Percentiles rank a stretch among this genome's conserved stretches.
Conservation (phyloP, 176 grass and related monocot genomes). For the bread wheat (Triticum aestivum) region IWGSC_CS_RefSeq_v2.1 NC_057799.1:105095092-105095591, state of each 20-base stretch:
- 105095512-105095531: slow-evolving; percentile 32
- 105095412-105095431: slow-evolving; percentile 58
- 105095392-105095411: slow-evolving; percentile 42
- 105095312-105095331: slow-evolving; percentile 11
- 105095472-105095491: slow-evolving; percentile 74
- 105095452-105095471: slow-evolving; percentile 64
- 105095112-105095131: not conserved
- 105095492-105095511: slow-evolving; percentile 39
- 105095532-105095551: slow-evolving; percentile 35
- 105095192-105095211: not conserved
- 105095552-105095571: slow-evolving; percentile 61
- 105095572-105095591: slow-evolving; percentile 54
- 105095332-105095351: not conserved
- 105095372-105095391: not conserved
- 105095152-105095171: slow-evolving; percentile 14
- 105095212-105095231: not conserved
- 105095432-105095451: slow-evolving; percentile 52
- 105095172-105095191: not conserved
- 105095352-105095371: not conserved
- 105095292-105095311: not conserved
- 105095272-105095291: not conserved
- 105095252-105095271: not conserved
- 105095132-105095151: not conserved
- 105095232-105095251: not conserved
- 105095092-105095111: not conserved